Evolutionary conservation across 345 rosid genomes (phyloP), one percentile per base, ranked within the genome.

Genomic region (Theobroma cacao): DNA sequence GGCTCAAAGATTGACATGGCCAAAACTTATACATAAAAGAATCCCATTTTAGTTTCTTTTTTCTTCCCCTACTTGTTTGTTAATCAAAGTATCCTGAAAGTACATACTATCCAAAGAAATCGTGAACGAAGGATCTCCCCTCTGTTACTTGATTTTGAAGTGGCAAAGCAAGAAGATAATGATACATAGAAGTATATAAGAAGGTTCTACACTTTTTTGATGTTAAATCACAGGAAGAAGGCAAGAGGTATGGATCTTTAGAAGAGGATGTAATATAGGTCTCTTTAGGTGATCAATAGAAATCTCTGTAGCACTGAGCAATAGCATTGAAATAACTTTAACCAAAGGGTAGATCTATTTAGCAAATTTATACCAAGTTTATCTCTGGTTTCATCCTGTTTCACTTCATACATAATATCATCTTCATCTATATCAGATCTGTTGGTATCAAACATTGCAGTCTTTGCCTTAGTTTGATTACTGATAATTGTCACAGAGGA

Each of bases 171-270:
- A 30, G 73, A 36, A 1, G 64, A 52, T 11, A 75, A 69, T 74
- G 76, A 84, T 58, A 82, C 72, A 69, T 81, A 81, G 75, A 71
- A 71, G 76, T 68, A 82, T 67, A 83, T 68, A 73, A 73, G 36
- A 80, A 76, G 80, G 76, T 63, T 81, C 76, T 78, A 82, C 82
- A 74, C 74, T 76, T 78, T 82, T 78, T 78, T 34, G 3, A 83
- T 75, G 81, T 66, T 64, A 68, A n/a, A 79, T 62, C 79, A 84
- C 78, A 80, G 76, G 80, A 69, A 80, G 66, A 52, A 78, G 59
- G 81, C 81, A 74, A 76, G 68, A 58, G 70, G 70, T 48, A 43
- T 70, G 63, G 38, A 66, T 47, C 53, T 70, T 76, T 75, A 72
- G 74, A 74, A 60, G 75, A 50, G 31, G 61, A 56, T 75, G 72